phyloP scores from a whole-genome alignment of 305 asterid genomes.

The Fraxinus sp. region DNA sequence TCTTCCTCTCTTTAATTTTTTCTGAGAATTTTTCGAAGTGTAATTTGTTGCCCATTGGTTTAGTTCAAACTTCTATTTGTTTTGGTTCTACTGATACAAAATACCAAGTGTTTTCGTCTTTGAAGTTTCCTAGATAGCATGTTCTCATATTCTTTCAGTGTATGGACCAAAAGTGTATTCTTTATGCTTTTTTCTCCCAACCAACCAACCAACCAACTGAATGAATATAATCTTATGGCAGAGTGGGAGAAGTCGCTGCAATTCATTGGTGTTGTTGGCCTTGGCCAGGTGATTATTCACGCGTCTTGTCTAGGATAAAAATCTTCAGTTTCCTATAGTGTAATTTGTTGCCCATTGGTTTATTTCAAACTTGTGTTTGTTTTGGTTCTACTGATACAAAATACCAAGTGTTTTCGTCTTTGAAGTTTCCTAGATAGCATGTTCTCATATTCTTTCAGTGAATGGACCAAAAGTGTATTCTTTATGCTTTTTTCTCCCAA shows the following conservation, averaged over 20 bases:
- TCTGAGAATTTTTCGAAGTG: not conserved
- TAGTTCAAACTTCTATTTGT: not conserved
- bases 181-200: not conserved
- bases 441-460: not conserved
- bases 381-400: not conserved
- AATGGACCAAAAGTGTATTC: not conserved
- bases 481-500: not conserved
- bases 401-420: not conserved
- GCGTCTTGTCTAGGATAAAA: not conserved
- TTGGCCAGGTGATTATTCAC: slow-evolving; percentile 54
- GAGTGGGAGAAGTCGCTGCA: slow-evolving; percentile 92
- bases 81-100: not conserved
- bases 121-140: not conserved
- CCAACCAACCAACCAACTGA: slow-evolving; percentile 18
- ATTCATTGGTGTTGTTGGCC: slow-evolving; percentile 58
- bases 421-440: not conserved
- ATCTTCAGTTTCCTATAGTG: slow-evolving; percentile 13
- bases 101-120: not conserved
- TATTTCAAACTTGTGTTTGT: not conserved
- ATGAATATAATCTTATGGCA: slow-evolving; percentile 31
- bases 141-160: not conserved
- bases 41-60: not conserved
- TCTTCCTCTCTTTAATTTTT: not conserved
- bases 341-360: not conserved
- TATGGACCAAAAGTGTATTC: not conserved